Evolutionary conservation across 441 rosid species (phyloP).

Genomic region (Gossypium trilobum): DNA sequence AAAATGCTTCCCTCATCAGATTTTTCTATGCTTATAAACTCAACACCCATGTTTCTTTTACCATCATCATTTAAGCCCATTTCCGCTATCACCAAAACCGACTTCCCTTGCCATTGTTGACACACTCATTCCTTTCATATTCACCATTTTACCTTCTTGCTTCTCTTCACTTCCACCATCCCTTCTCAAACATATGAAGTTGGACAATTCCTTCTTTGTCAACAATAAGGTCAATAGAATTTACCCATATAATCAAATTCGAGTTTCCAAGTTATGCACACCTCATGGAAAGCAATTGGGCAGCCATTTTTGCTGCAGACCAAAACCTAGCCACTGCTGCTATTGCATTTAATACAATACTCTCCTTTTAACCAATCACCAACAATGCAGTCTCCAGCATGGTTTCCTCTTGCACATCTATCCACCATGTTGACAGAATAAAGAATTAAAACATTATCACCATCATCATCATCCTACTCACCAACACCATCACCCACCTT

Average conservation of each 20-base stretch:
- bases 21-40: no score
- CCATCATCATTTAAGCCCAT: not conserved
- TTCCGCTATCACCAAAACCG: not conserved
- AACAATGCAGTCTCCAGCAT: conserved; percentile 8
- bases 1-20: no score
- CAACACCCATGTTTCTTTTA: no score
- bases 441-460: no score
- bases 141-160: not conserved
- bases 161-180: conserved; percentile 13
- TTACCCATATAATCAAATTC: conserved; percentile 29
- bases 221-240: conserved; percentile 25
- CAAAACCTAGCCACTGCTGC: conserved; percentile 25
- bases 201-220: conserved; percentile 25
- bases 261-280: conserved; percentile 25
- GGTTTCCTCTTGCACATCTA: not conserved
- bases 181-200: conserved; percentile 21
- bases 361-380: conserved; percentile 13
- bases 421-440: not conserved
- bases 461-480: no score
- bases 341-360: conserved; percentile 28
- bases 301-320: conserved; percentile 33
- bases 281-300: conserved; percentile 35
- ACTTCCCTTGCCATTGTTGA: no score
- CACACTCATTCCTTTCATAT: no score
- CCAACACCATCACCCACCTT: not conserved